Evolutionary conservation across 2,329 filamentous ascomycete species (phyloP), one percentile per base, ranked within the genome.

Genomic region (Clarireedia hainanense): DNA sequence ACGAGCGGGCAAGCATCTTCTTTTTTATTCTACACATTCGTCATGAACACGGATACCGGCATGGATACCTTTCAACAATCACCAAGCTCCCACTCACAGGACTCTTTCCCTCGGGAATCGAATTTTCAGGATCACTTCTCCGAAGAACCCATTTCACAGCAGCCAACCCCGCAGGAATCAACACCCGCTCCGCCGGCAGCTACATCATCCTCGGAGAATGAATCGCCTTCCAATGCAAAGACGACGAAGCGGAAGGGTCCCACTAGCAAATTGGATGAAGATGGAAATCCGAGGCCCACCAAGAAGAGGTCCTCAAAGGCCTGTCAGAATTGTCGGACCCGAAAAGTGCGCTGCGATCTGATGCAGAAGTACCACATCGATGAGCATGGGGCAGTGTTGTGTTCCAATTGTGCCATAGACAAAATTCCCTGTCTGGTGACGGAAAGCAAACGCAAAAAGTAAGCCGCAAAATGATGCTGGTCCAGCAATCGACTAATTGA

Each of bases 291-390:
- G 0, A 65, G 64, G 36, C 62, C 62, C 1, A 61, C 68, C 45
- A 96, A 96, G 74, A 81, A 91, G 67, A 82, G 91, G 68, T 91
- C 91, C n/a, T 90, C 91, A 9, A 88, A 92, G 64, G 91, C 91
- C 17, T 96, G 91, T 70, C 89, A 90, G 60, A 90, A 87, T 65
- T 96, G 91, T 73, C 82, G 91, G 65, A 85, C 88, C 56, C 84
- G 91, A 68, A 96, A 96, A 71, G 91, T 96, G 43, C 83, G 91
- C 56, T 96, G 91, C 75, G 91, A 96, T 74, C 91, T 96, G 56
- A 90, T 94, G 57, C 90, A 95, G 71, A 86, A 61, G n/a, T 65
- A 65, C 43, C 64, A 67, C 42, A 51, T 64, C 36, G 62, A 58
- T 10, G 58, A 62, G 5, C 61, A 65, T 24, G 65, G 67, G n/a